phyloP scores from a whole-genome alignment of 129 eudicot genomes.

The Solidago caesia region DNA sequence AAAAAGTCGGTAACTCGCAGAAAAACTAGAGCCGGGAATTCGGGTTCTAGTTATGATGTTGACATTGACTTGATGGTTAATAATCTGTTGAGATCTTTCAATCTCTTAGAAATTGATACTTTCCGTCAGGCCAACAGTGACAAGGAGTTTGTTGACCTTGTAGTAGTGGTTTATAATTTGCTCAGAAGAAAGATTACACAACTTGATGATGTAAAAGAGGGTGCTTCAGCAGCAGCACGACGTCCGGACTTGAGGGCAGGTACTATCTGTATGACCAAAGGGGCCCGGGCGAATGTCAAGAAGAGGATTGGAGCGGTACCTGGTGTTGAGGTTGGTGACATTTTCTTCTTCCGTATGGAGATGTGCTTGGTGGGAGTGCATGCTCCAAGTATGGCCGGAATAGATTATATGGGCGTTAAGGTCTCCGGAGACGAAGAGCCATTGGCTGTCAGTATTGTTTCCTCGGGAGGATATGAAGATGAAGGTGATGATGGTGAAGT shows the following conservation, averaged over 20 bases:
- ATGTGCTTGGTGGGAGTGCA: constrained; percentile 79
- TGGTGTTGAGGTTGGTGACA: constrained; percentile 83
- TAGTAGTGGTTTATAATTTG: constrained; percentile 50
- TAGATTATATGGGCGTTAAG: constrained; percentile 76
- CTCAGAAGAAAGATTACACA: constrained; percentile 59
- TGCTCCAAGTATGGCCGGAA: constrained; percentile 88
- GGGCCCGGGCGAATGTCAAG: constrained; percentile 53
- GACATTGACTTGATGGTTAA: constrained; percentile 38
- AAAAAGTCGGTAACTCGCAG: constrained; percentile 32
- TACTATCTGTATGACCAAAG: constrained; percentile 55
- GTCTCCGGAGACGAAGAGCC: constrained; percentile 69
- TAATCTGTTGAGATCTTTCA: constrained; percentile 34
- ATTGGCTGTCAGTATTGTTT: constrained; percentile 83
- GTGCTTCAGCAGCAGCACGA: constrained; percentile 5
- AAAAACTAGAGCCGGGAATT: constrained; percentile 5
- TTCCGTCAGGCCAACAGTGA: constrained; percentile 46
- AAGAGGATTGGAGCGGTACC: constrained; percentile 83
- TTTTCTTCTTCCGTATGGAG: constrained; percentile 89
- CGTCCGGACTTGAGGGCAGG: constrained; percentile 68
- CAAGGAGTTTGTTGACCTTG: constrained; percentile 46
- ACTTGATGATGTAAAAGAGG: constrained; percentile 47
- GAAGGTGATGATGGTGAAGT: constrained; percentile 82
- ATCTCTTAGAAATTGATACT: constrained; percentile 39
- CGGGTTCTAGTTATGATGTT: constrained; percentile 25
- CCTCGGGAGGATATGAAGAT: constrained; percentile 89